Conservation (phyloP, 495 filamentous ascomycete species). For the Aspergillus incahuasiensis region DNA sequence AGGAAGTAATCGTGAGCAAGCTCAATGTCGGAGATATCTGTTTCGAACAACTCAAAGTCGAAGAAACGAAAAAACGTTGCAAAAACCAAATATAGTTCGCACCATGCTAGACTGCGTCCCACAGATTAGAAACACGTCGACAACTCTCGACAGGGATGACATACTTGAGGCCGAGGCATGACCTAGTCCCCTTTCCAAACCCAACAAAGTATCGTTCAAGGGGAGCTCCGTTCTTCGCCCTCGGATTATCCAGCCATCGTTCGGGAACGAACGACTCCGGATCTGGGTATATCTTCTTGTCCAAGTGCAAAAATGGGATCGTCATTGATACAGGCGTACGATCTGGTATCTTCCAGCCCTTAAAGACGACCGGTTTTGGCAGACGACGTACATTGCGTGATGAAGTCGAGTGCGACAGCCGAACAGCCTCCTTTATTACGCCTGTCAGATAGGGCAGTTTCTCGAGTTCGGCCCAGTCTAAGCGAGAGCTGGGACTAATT, state of each 20-base stretch:
- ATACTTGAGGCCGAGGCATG: slow-evolving; percentile 4
- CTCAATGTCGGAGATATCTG: background rate
- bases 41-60: slow-evolving; percentile 4
- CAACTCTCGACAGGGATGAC: background rate
- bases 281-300: slow-evolving; percentile 1
- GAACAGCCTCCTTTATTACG: slow-evolving; percentile 1
- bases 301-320: slow-evolving; percentile 1
- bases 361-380: background rate
- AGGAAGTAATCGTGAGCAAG: slow-evolving; percentile 5
- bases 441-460: slow-evolving; percentile 2
- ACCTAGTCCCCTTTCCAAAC: slow-evolving; percentile 3
- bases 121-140: background rate
- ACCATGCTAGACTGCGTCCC: background rate
- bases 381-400: slow-evolving; percentile 4
- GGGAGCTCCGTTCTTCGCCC: background rate
- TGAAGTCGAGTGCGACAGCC: slow-evolving; percentile 1
- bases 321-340: slow-evolving; percentile 1
- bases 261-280: slow-evolving; percentile 1
- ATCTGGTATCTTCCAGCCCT: background rate
- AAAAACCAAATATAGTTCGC: slow-evolving; percentile 3
- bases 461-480: background rate
- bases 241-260: slow-evolving; percentile 1
- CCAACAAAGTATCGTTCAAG: slow-evolving; percentile 5
- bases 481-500: background rate
- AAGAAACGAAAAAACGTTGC: slow-evolving; percentile 3